These are phyloP conservation scores for Apiospora koreana DNA, from an alignment of 2,329 filamentous ascomycete genomes.

Conservation along the genomic window DNA sequence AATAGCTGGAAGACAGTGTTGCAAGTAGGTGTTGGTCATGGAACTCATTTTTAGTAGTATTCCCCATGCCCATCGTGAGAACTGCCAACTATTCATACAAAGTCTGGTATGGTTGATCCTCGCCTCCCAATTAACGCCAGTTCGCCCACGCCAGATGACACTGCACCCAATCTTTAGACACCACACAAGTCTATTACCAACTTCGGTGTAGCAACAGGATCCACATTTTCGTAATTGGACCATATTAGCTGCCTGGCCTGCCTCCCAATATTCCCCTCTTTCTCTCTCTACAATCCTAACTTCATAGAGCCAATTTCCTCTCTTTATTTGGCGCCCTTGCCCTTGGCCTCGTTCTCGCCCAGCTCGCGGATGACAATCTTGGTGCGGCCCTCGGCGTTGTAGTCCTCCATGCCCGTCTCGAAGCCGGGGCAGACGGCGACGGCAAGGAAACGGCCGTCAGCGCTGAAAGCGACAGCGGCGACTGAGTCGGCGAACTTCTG, in stretches of 20 bases:
- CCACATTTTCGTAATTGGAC: neutral
- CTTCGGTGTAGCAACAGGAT: no score
- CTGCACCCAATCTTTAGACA: neutral
- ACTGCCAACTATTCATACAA: neutral
- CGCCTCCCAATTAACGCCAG: constrained; percentile 14
- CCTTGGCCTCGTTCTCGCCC: constrained; percentile 83
- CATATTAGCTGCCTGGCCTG: neutral
- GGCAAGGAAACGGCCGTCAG: constrained; percentile 75
- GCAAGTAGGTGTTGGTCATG: neutral
- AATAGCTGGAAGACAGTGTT: neutral
- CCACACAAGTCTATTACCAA: neutral
- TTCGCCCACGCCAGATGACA: constrained; percentile 13
- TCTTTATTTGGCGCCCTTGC: constrained; percentile 70
- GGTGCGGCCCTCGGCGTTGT: constrained; percentile 69
- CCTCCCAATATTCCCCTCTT: neutral
- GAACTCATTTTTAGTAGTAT: neutral
- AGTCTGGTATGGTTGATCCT: constrained; percentile 11
- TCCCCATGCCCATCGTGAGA: neutral
- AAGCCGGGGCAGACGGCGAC: constrained; percentile 84
- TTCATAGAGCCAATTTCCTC: neutral
- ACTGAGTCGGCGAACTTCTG: constrained; percentile 81
- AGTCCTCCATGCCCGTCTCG: constrained; percentile 82
- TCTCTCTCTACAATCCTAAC: neutral
- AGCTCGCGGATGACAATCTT: constrained; percentile 83
- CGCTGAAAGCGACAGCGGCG: constrained; percentile 74